These are phyloP conservation scores for Takashimella koratensis DNA, from an alignment of 1,284 basidiomycete genomes.

Conservation along the genomic window DNA sequence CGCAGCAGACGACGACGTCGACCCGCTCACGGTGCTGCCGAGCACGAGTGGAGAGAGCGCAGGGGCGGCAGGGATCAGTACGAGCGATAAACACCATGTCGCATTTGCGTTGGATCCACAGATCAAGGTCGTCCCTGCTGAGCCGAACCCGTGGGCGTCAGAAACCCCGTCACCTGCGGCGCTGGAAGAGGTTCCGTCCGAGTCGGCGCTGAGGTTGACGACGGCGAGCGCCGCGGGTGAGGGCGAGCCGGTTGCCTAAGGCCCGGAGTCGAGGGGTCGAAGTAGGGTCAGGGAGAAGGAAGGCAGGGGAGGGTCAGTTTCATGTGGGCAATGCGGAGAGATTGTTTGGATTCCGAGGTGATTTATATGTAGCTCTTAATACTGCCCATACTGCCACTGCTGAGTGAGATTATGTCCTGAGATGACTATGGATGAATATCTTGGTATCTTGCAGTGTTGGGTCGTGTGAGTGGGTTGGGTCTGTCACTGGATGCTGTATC, in stretches of 20 bases:
- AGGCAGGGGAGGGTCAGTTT: too few species aligned
- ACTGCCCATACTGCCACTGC: too few species aligned
- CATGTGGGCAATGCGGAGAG: too few species aligned
- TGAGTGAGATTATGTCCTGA: too few species aligned
- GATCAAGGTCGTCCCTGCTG: neutral
- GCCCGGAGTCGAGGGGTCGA: too few species aligned
- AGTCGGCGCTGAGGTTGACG: neutral
- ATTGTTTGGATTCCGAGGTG: too few species aligned
- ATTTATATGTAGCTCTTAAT: too few species aligned
- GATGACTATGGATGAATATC: too few species aligned
- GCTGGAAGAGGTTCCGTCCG: neutral
- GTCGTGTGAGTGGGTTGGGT: too few species aligned
- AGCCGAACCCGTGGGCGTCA: slow-evolving; percentile 3
- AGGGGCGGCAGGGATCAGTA: neutral
- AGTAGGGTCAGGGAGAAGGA: too few species aligned
- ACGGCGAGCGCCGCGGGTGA: neutral
- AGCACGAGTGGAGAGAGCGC: neutral
- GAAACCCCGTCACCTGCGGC: neutral
- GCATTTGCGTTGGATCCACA: neutral
- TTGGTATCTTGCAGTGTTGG: too few species aligned
- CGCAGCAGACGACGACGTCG: neutral
- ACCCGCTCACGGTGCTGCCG: neutral
- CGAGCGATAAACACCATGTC: neutral
- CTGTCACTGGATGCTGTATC: too few species aligned
- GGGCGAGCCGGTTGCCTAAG: neutral